Conservation (phyloP, 371 early-diverging fungal species). For the Rhizopus microsporus region DNA sequence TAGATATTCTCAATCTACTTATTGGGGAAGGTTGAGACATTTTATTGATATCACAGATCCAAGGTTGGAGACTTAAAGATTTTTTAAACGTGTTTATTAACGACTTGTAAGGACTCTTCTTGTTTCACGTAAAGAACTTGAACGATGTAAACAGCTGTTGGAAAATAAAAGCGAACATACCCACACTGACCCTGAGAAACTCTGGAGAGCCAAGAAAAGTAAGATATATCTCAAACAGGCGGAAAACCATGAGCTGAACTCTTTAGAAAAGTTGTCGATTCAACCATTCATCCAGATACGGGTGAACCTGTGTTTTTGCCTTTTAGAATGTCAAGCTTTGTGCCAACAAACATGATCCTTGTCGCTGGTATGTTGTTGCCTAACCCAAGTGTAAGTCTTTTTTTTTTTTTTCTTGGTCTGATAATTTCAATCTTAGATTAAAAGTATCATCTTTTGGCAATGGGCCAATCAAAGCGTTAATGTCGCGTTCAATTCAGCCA, state of each 20-base stretch:
- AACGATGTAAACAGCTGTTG: conserved; percentile 61
- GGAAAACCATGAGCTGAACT: too few relatives aligned
- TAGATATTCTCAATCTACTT: conserved; percentile 69
- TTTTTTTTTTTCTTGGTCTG: background rate
- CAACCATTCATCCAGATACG: conserved; percentile 83
- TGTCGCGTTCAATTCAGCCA: conserved; percentile 83
- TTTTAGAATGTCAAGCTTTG: conserved; percentile 84
- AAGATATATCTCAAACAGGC: background rate
- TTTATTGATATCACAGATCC: conserved; percentile 78
- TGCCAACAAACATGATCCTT: conserved; percentile 82
- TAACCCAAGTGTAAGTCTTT: conserved; percentile 65
- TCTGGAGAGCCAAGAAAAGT: conserved; percentile 81
- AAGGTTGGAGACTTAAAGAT: conserved; percentile 31
- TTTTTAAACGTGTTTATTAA: background rate
- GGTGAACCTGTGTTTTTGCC: conserved; percentile 78
- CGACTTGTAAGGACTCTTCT: conserved; percentile 56
- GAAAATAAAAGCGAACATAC: conserved; percentile 44
- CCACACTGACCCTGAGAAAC: conserved; percentile 43
- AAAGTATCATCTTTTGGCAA: conserved; percentile 78
- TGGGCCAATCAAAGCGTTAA: conserved; percentile 85
- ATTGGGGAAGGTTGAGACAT: conserved; percentile 73
- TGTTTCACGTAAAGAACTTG: conserved; percentile 56
- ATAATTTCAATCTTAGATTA: conserved; percentile 41
- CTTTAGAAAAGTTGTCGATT: conserved; percentile 58
- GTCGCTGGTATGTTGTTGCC: conserved; percentile 82